Conservation (phyloP, 2,329 filamentous ascomycete species). For the Elsinoe perseae region DNA sequence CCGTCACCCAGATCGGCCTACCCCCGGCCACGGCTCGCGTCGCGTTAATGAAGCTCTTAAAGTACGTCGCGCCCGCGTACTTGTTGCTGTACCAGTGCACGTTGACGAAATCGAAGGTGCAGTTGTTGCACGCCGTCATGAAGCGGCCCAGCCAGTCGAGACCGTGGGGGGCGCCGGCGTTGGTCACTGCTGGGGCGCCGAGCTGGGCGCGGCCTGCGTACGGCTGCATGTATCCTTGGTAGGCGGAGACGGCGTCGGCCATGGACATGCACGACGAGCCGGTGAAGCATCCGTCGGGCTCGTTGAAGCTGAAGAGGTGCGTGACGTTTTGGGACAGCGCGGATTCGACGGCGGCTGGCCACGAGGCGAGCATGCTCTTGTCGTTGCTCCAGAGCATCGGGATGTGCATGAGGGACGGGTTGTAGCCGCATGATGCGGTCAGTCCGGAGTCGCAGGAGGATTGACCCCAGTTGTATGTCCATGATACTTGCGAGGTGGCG, state of each 20-base stretch:
- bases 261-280: constrained; percentile 50
- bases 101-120: constrained; percentile 49
- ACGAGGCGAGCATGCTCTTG: constrained; percentile 19
- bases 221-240: constrained; percentile 47
- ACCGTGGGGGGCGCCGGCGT: constrained; percentile 43
- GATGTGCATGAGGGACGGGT: constrained; percentile 24
- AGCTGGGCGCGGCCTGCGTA: constrained; percentile 44
- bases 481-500: constrained; percentile 23
- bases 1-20: constrained; percentile 41
- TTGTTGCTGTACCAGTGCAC: constrained; percentile 51
- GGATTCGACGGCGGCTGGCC: constrained; percentile 21
- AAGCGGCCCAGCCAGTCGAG: constrained; percentile 48
- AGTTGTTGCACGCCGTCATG: constrained; percentile 45
- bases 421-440: constrained; percentile 19
- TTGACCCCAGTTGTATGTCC: constrained; percentile 26
- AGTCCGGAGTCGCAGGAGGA: constrained; percentile 13
- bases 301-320: constrained; percentile 59
- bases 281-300: constrained; percentile 48
- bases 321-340: constrained; percentile 32
- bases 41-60: constrained; percentile 39
- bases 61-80: constrained; percentile 26
- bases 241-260: constrained; percentile 41
- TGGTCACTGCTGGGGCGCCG: constrained; percentile 52
- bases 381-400: constrained; percentile 25
- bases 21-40: constrained; percentile 17